Evolutionary conservation across 768 basidiomycete genomes (phyloP).

Genomic region (Paxillus involutus): DNA sequence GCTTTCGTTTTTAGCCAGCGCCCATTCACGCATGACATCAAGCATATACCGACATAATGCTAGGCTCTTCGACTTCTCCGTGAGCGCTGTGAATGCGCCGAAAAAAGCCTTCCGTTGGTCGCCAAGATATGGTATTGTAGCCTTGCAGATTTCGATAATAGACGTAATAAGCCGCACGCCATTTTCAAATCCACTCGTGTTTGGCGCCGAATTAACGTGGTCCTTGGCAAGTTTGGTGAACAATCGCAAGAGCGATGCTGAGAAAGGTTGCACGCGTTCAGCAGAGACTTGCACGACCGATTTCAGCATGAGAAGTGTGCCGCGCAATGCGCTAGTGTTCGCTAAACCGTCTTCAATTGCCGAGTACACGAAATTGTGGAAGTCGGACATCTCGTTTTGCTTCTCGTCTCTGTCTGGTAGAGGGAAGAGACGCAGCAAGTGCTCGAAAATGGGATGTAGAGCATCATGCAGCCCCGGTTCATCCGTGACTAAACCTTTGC

Average conservation of each 20-base stretch:
- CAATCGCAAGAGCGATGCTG: constrained; percentile 74
- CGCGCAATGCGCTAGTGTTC: constrained; percentile 68
- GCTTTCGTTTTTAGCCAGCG: constrained; percentile 79
- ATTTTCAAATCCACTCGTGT: constrained; percentile 52
- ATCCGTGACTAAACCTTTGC: constrained; percentile 82
- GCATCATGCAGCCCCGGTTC: constrained; percentile 80
- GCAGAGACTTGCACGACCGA: constrained; percentile 79
- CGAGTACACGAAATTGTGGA: constrained; percentile 73
- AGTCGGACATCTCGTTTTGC: constrained; percentile 64
- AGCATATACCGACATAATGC: constrained; percentile 82
- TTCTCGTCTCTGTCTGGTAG: constrained; percentile 79
- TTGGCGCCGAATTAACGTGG: constrained; percentile 61
- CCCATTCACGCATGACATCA: constrained; percentile 86
- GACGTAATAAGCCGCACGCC: constrained; percentile 65
- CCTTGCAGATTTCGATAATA: constrained; percentile 86
- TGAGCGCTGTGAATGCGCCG: constrained; percentile 72
- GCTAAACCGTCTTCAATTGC: constrained; percentile 80
- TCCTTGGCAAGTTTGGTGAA: constrained; percentile 87
- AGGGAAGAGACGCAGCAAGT: constrained; percentile 74
- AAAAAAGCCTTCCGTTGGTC: constrained; percentile 86
- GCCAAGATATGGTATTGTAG: constrained; percentile 75
- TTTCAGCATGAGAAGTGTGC: constrained; percentile 84
- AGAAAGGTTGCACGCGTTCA: constrained; percentile 82
- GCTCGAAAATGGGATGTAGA: constrained; percentile 80
- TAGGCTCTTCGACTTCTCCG: constrained; percentile 85